These are phyloP conservation scores for Lanzia echinophila DNA, from an alignment of 2,329 filamentous ascomycete species.

Conservation along the genomic window DNA sequence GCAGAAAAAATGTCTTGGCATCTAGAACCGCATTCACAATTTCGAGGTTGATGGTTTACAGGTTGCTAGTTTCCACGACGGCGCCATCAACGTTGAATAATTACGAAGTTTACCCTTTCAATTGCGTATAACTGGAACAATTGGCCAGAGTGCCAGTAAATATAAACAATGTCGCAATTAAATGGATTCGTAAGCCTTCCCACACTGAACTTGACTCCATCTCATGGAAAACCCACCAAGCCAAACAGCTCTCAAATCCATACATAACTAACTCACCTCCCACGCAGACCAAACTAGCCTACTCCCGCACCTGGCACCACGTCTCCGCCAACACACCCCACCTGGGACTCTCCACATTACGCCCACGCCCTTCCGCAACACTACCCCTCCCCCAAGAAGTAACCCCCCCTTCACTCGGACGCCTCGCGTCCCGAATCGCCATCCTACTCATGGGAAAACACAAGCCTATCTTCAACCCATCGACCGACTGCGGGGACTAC, in stretches of 20 bases:
- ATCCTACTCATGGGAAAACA: conserved; percentile 94
- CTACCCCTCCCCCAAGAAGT: conserved; percentile 38
- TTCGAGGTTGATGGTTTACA: background rate
- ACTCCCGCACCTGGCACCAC: conserved; percentile 92
- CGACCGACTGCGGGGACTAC: conserved; percentile 98
- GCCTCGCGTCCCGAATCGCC: conserved; percentile 82
- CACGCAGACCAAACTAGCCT: conserved; percentile 82
- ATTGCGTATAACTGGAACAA: conserved; percentile 1
- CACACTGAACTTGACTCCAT: background rate
- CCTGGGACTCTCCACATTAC: conserved; percentile 47
- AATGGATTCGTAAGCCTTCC: conserved; percentile 58
- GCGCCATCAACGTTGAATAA: too few relatives aligned
- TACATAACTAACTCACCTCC: background rate
- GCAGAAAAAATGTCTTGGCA: conserved; percentile 9
- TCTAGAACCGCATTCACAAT: conserved; percentile 2
- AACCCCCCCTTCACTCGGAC: conserved; percentile 75
- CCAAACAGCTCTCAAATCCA: too few relatives aligned
- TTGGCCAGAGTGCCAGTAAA: conserved; percentile 17
- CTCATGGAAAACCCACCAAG: conserved; percentile 6
- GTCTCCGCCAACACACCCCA: conserved; percentile 64
- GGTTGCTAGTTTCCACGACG: too few relatives aligned
- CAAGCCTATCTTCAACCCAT: conserved; percentile 96
- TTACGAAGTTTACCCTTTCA: background rate
- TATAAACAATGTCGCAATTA: conserved; percentile 64
- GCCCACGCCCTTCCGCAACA: conserved; percentile 31